These are phyloP conservation scores for Candida maltosa DNA, from an alignment of 805 yeast genomes.

Conservation along the genomic window DNA sequence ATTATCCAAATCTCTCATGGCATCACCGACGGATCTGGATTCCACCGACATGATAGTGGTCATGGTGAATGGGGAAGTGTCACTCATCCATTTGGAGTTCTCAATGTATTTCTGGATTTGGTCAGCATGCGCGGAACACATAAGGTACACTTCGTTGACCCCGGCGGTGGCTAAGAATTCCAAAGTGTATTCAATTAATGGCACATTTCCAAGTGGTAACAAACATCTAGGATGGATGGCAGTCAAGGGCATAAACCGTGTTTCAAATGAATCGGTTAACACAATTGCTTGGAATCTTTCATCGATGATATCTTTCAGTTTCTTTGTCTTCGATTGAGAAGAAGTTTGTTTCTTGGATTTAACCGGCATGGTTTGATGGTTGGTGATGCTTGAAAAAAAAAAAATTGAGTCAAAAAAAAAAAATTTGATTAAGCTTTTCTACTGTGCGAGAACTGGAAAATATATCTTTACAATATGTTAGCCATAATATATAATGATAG, in stretches of 20 bases:
- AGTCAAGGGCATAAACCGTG: conserved; percentile 90
- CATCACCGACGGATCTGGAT: conserved; percentile 91
- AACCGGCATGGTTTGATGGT: conserved; percentile 8
- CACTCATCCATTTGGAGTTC: conserved; percentile 59
- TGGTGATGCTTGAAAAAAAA: background rate
- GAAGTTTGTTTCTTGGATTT: conserved; percentile 6
- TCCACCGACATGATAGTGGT: conserved; percentile 80
- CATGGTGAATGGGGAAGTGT: conserved; percentile 77
- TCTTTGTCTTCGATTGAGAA: conserved; percentile 42
- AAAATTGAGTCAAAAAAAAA: background rate
- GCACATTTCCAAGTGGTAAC: conserved; percentile 88
- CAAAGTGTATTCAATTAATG: conserved; percentile 89
- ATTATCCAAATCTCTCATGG: conserved; percentile 92
- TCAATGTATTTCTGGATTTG: conserved; percentile 82
- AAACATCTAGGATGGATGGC: conserved; percentile 84
- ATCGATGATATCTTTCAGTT: conserved; percentile 59
- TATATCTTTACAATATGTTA: too few relatives aligned
- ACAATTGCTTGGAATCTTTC: conserved; percentile 91
- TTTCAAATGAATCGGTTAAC: conserved; percentile 88
- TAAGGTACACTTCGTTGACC: conserved; percentile 83
- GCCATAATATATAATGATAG: too few relatives aligned
- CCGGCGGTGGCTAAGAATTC: conserved; percentile 91
- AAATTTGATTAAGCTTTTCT: too few relatives aligned
- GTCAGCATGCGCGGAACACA: conserved; percentile 89
- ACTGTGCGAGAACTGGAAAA: too few relatives aligned